These are phyloP conservation scores for Barnettozyma wickerhamii DNA, from an alignment of 805 yeast genomes.

Conservation along the genomic window DNA sequence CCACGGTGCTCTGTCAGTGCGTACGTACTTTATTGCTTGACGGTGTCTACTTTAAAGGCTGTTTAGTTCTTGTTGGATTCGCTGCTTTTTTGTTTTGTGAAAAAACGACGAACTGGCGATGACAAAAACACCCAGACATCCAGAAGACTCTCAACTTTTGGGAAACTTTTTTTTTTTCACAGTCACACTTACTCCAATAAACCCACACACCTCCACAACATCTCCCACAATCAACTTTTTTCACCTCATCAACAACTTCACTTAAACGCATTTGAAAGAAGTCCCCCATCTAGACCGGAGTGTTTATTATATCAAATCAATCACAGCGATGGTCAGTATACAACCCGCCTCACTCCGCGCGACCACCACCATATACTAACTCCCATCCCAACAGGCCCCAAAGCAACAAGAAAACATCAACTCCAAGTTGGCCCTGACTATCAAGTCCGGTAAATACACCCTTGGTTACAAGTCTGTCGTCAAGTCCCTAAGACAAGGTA, in stretches of 20 bases:
- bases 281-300: conserved; percentile 76
- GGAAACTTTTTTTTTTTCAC: not conserved
- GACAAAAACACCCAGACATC: not conserved
- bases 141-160: too few relatives aligned
- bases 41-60: conserved; percentile 6
- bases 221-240: too few relatives aligned
- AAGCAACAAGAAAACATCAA: conserved; percentile 90
- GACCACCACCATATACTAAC: conserved; percentile 23
- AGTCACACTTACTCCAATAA: not conserved
- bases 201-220: conserved; percentile 11
- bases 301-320: conserved; percentile 49
- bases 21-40: conserved; percentile 24
- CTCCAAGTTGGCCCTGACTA: conserved; percentile 96
- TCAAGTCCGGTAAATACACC: conserved; percentile 99
- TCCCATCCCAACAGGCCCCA: conserved; percentile 77
- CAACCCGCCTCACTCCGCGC: too few relatives aligned
- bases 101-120: conserved; percentile 8
- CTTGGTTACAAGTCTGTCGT: conserved; percentile 99
- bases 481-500: conserved; percentile 97
- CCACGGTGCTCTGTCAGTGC: conserved; percentile 12
- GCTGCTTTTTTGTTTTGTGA: conserved; percentile 12
- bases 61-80: conserved; percentile 1
- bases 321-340: conserved; percentile 98
- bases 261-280: conserved; percentile 8
- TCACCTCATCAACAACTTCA: too few relatives aligned